Percentiles rank a stretch among this genome's conserved stretches.
Evolutionary conservation across 2,329 filamentous ascomycete genomes (phyloP).

Genomic region (Thelonectria discophora): DNA sequence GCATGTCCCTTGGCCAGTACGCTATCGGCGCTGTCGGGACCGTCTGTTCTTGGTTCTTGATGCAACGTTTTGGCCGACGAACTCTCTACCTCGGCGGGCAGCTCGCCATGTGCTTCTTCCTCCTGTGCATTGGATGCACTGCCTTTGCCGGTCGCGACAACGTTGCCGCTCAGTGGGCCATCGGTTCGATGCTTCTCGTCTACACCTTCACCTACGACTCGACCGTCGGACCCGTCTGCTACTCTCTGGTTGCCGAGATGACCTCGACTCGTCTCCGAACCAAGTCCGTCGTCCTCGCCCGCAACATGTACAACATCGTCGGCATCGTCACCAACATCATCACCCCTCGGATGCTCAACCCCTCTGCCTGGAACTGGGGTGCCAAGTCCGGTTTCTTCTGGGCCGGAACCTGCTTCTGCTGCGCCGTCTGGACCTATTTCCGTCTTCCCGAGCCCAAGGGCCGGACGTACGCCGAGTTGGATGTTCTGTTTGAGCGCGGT

Average conservation of each 20-base stretch:
- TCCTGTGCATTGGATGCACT: constrained; percentile 60
- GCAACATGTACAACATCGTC: constrained; percentile 58
- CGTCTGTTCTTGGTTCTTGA: constrained; percentile 55
- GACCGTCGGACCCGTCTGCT: constrained; percentile 70
- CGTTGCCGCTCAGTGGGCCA: constrained; percentile 57
- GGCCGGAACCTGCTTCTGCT: constrained; percentile 54
- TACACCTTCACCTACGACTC: constrained; percentile 55
- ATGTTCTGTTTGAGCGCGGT: constrained; percentile 60
- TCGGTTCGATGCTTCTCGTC: constrained; percentile 55
- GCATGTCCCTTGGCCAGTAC: constrained; percentile 53
- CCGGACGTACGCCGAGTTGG: constrained; percentile 63
- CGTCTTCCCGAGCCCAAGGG: constrained; percentile 64
- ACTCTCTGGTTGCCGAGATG: constrained; percentile 75
- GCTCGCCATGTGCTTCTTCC: constrained; percentile 57
- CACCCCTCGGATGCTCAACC: constrained; percentile 58
- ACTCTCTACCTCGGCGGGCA: constrained; percentile 56
- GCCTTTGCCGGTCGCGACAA: constrained; percentile 60
- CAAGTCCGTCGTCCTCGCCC: constrained; percentile 56
- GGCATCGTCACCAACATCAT: constrained; percentile 58
- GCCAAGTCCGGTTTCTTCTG: constrained; percentile 60
- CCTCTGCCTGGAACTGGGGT: constrained; percentile 56
- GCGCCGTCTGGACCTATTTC: constrained; percentile 60
- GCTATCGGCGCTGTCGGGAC: constrained; percentile 57
- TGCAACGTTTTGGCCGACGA: constrained; percentile 55
- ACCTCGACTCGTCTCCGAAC: constrained; percentile 56